Conservation (phyloP, 2,329 filamentous ascomycete genomes). For the Fusarium torreyae region DNA sequence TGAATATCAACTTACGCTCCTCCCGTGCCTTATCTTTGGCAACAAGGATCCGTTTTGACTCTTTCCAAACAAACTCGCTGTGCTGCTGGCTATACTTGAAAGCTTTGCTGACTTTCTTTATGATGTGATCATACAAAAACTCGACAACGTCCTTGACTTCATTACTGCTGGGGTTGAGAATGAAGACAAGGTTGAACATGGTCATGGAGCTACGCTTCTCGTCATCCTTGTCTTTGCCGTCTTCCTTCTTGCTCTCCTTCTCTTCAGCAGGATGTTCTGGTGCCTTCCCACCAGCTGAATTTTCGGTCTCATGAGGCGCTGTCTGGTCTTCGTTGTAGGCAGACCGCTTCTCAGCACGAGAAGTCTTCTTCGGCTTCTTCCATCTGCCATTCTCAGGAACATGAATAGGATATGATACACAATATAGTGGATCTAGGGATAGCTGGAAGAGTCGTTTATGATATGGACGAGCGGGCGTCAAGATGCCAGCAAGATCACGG, state of each 20-base stretch:
- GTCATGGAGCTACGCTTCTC: slow-evolving; percentile 82
- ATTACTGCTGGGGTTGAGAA: slow-evolving; percentile 83
- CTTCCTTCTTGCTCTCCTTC: slow-evolving; percentile 49
- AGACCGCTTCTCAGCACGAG: slow-evolving; percentile 55
- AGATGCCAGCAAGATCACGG: slow-evolving; percentile 83
- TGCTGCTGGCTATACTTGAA: slow-evolving; percentile 94
- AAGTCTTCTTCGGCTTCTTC: slow-evolving; percentile 75
- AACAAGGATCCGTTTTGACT: slow-evolving; percentile 85
- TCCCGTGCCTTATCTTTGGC: slow-evolving; percentile 88
- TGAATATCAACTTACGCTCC: slow-evolving; percentile 62
- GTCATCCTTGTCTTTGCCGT: slow-evolving; percentile 60
- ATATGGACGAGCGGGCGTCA: slow-evolving; percentile 82
- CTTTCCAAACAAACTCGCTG: slow-evolving; percentile 91
- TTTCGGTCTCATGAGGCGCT: slow-evolving; percentile 51
- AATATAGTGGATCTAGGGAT: slow-evolving; percentile 83
- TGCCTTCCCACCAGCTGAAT: slow-evolving; percentile 43
- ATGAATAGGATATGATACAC: slow-evolving; percentile 87
- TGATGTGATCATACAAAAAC: slow-evolving; percentile 86
- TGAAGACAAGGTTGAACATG: slow-evolving; percentile 98
- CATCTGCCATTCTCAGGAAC: slow-evolving; percentile 84
- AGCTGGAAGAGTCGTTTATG: slow-evolving; percentile 89
- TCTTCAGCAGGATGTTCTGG: slow-evolving; percentile 50
- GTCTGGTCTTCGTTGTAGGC: slow-evolving; percentile 54
- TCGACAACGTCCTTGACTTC: slow-evolving; percentile 84
- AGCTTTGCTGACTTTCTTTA: slow-evolving; percentile 92